Evolutionary conservation across 176 grass and related monocot species (phyloP).

Genomic region (Carex scoparia): DNA sequence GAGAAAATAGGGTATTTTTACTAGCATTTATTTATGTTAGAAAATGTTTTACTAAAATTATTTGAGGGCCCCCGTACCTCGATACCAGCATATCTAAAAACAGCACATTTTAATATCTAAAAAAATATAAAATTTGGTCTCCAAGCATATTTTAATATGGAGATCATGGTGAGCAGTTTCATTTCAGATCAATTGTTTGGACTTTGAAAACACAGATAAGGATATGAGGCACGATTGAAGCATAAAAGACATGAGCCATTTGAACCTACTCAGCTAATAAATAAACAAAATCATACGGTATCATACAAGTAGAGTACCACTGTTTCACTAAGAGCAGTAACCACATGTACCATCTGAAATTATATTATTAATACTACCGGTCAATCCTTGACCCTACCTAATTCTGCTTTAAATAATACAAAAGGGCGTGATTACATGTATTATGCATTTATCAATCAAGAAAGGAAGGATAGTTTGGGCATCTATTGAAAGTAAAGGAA

Average conservation of each 20-base stretch:
- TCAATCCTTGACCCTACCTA: not conserved
- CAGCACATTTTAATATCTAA: too few species aligned
- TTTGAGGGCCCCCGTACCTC: not conserved
- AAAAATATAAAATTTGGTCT: too few species aligned
- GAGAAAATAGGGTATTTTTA: constrained; percentile 12
- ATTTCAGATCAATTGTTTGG: too few species aligned
- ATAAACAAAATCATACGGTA: not conserved
- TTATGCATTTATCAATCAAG: not conserved
- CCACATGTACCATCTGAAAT: not conserved
- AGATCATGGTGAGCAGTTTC: too few species aligned
- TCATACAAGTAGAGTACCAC: not conserved
- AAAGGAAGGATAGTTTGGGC: not conserved
- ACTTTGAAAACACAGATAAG: too few species aligned
- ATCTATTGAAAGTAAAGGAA: too few species aligned
- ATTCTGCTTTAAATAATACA: not conserved
- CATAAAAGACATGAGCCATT: too few species aligned
- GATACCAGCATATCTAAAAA: not conserved
- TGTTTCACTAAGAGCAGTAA: constrained; percentile 2
- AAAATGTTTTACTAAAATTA: not conserved
- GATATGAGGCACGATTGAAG: too few species aligned
- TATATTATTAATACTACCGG: not conserved
- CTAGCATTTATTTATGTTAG: not conserved
- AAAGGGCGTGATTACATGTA: not conserved
- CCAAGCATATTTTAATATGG: too few species aligned
- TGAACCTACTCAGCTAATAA: not conserved